Evolutionary conservation across 306 rosid genomes (phyloP).

Genomic region (Medicago arabica): DNA sequence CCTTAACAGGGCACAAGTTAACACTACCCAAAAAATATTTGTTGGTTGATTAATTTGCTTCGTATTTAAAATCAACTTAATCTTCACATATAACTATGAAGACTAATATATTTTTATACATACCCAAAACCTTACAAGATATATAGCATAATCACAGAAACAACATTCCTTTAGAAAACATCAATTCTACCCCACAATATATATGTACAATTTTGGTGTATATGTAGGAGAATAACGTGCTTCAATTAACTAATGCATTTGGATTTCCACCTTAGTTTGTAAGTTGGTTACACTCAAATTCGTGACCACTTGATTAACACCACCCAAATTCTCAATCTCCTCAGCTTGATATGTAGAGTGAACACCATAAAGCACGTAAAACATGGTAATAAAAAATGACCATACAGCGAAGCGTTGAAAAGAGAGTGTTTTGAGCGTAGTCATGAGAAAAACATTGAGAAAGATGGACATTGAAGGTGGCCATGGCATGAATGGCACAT

Average conservation of each 20-base stretch:
- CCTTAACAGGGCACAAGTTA: no score
- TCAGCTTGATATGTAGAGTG: conserved; percentile 87
- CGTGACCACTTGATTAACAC: conserved; percentile 45
- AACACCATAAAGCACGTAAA: conserved; percentile 89
- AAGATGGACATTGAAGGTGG: conserved; percentile 78
- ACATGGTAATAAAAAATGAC: conserved; percentile 67
- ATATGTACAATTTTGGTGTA: neutral
- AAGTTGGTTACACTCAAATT: conserved; percentile 50
- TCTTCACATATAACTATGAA: no score
- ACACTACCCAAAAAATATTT: no score
- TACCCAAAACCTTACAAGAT: neutral
- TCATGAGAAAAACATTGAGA: conserved; percentile 83
- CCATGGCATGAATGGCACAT: conserved; percentile 95
- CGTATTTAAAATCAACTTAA: no score
- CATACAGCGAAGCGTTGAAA: conserved; percentile 77
- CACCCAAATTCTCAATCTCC: conserved; percentile 53
- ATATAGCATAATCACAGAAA: neutral
- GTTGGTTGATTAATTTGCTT: no score
- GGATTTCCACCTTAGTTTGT: conserved; percentile 70
- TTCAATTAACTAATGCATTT: conserved; percentile 48
- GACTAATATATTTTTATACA: no score
- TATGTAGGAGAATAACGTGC: conserved; percentile 6
- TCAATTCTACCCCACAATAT: conserved; percentile 10
- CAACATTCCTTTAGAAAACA: neutral
- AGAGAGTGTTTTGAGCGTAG: conserved; percentile 60